Evolutionary conservation across 371 early-diverging fungal genomes (phyloP), one percentile per base, ranked within the genome.

Genomic region (Mucor piriformis): DNA sequence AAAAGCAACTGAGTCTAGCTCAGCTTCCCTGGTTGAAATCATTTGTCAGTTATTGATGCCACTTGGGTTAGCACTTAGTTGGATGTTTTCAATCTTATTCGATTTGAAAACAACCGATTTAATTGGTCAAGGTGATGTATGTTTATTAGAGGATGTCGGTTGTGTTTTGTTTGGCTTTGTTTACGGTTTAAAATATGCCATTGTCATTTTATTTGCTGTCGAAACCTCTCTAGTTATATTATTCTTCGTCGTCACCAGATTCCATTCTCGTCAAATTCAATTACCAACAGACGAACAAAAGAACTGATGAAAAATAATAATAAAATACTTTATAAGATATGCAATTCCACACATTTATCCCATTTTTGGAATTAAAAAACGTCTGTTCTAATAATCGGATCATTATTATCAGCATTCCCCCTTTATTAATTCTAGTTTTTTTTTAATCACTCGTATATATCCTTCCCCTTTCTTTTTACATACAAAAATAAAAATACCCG

Each of bases 71-170:
- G 66, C 73, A 10, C 44, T 72, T 16, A 74, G 77, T 50, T 76
- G 80, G 77, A 50, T 69, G 24, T 73, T 76, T 55, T 72, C 74
- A 24, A 71, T 76, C 18, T 12, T 67, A 13, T 76, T 79, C 52
- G 80, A 76, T 46, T 51, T 61, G 7, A 69, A 71, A 40, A 64
- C 77, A 12, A 67, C 57, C 4, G 54, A 59, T 33, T 13, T 60
- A 5, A 50, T 57, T 20, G 59, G 53, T 6, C 23, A 43, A 2
- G 13, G 43, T 24, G 57, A 61, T 24, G 24, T 64, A 21, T 66
- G 71, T 42, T 32, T 61, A 54, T 38, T 27, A 15, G 35, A 59
- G 21, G 57, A 54, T 12, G 13, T 8, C 20, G 40, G 38, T 24
- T 61, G 66, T 48, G 23, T 43, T 11, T 21, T 66, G 18, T 66